Base-by-base conservation (phyloP, 176 grass and related monocot species). In the Aegilops umbellulata region DNA sequence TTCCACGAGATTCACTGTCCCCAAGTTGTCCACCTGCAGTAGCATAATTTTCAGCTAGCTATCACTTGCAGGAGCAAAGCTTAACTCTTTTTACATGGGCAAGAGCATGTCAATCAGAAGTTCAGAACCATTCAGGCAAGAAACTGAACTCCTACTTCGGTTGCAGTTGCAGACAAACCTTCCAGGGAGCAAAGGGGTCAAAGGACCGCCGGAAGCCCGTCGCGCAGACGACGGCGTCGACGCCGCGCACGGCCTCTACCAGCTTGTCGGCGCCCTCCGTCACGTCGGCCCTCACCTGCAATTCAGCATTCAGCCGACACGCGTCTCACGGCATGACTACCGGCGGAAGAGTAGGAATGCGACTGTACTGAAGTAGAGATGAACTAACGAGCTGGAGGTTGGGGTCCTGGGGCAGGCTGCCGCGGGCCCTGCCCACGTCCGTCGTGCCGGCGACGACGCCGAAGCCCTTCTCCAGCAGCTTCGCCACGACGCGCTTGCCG, bases 1-100 rank as follows among this genome's bases (percentile, higher is more conserved):
- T 88, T 94, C 93, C 70, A 92, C 93, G 27, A 94, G 90, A 35
- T 91, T 94, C 60, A 94, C 90, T 2, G 92, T 94, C n/a, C 92
- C 90, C 34, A 92, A 80, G 78, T 94, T 90, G 67, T 94, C 92
- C 11, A 94, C 92, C 92, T 94, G 87, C 20, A 90, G 29, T 16
- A 25, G 10, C 46, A 66, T 31, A 46, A 58, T 89, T 74, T 30
- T 22, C 35, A 63, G 5, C 32, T 20, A 16, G 34, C 44, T 55
- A 17, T 41, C 38, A 71, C 38, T 46, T 46, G 57, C 69, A 62
- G 0, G 0, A 20, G 25, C 42, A 81, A 29, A 66, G 31, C 63
- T 31, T 39, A 80, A 61, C 81, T 29, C 0, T 58, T 53, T 39
- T 73, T 70, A 19, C 20, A 49, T 2, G 9, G 38, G 19, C 39